These are phyloP conservation scores for Carpinus viminea DNA, from an alignment of 306 rosid species.

Conservation along the genomic window DNA sequence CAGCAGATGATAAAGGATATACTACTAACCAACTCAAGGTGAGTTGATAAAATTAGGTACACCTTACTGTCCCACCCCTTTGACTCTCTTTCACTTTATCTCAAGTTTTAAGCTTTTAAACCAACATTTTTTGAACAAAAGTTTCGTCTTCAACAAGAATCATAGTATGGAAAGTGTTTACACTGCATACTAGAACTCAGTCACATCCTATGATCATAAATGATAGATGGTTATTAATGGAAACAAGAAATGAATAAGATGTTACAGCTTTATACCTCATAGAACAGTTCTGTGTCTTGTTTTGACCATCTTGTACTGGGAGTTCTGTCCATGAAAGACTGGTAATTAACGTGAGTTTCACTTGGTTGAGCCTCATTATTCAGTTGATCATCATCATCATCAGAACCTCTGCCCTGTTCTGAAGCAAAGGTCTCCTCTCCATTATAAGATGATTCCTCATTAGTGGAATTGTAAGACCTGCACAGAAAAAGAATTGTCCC, in stretches of 20 bases:
- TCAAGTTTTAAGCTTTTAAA: neutral
- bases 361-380: constrained; percentile 34
- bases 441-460: constrained; percentile 35
- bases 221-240: neutral
- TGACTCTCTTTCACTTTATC: neutral
- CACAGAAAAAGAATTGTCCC: constrained; percentile 32
- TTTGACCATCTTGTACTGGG: constrained; percentile 75
- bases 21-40: neutral
- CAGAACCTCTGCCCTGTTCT: constrained; percentile 55
- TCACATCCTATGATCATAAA: neutral
- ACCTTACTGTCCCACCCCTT: neutral
- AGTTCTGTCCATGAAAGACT: constrained; percentile 70
- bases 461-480: constrained; percentile 44
- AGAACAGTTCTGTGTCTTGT: constrained; percentile 77
- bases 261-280: constrained; percentile 50
- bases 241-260: neutral
- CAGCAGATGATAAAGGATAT: neutral
- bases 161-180: neutral
- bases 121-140: neutral
- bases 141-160: neutral
- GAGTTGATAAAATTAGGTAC: neutral
- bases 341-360: constrained; percentile 56
- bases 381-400: constrained; percentile 54
- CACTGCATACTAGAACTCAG: neutral
- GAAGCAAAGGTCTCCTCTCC: constrained; percentile 50